Base-by-base conservation (phyloP, 257 asterid genomes). In the Gardenia jasminoides region DNA sequence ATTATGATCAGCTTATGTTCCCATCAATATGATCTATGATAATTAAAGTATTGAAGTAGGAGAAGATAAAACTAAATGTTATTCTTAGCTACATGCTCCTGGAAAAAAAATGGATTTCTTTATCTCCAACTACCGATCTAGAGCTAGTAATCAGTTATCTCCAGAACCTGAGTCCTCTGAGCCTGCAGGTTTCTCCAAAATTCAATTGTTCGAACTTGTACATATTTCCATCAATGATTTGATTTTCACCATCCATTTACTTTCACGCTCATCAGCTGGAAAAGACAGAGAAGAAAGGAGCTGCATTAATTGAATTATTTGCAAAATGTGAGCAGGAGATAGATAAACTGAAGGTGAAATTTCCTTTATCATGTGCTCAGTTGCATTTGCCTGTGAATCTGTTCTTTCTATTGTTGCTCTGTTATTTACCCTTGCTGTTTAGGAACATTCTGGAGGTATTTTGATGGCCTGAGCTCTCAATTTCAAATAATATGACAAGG, bases 261-360 rank as follows among this genome's bases (percentile, higher is more conserved):
- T 47, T 70, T 81, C 22, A 78, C 78, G 80, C 75, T 68, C 67
- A 68, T 88, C 83, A 96, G 99, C 90, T 96, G 80, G 99, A 93
- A 78, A 93, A 91, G 81, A 96, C 97, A 52, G 93, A 91, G 92
- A 93, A 92, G 83, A 96, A 93, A 83, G 99, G 93, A 86, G 98
- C 97, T 74, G 99, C 97, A 70, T 93, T 94, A 85, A 93, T 96
- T 75, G 95, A 93, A 78, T 92, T 97, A 54, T 93, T 96, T 89
- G 97, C 97, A 20, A 96, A 96, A 83, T 90, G 99, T 78, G 99
- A 96, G 87, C 99, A 92, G 87, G 99, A 96, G 92, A 96, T 96
- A 86, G 96, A 98, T 82, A 98, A 96, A 79, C 84, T 96, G 90
- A 96, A 95, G 99, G 99, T 92, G 76, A 84, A 76, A 78, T 54